Evolutionary conservation across 805 yeast species (phyloP).

Genomic region (Candida tibetensis): DNA sequence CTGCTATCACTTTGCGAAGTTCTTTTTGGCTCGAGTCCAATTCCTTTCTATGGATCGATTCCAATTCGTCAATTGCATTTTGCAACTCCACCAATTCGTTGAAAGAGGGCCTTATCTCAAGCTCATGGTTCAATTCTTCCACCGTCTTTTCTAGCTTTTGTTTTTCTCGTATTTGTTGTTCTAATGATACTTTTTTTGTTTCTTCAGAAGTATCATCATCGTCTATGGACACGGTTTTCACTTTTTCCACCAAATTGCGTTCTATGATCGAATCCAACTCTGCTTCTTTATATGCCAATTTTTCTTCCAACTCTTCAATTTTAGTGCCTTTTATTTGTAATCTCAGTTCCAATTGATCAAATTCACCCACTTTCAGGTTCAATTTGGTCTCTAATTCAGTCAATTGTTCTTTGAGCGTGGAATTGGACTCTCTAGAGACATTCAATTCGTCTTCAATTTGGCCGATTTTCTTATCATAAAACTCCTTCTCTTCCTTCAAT

Average conservation of each 20-base stretch:
- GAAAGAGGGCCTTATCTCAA: constrained; percentile 39
- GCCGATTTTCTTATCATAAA: constrained; percentile 9
- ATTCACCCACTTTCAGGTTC: neutral
- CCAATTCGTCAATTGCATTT: constrained; percentile 41
- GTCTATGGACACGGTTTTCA: constrained; percentile 8
- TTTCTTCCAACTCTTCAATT: constrained; percentile 12
- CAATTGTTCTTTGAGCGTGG: neutral
- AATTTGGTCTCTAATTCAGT: neutral
- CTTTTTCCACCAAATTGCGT: constrained; percentile 10
- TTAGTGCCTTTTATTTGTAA: constrained; percentile 6
- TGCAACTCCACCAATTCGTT: constrained; percentile 45
- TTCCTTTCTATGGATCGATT: constrained; percentile 36
- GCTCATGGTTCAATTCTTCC: constrained; percentile 28
- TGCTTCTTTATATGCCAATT: constrained; percentile 8
- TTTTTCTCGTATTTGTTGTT: neutral
- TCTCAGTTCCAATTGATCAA: neutral
- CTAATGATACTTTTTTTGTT: neutral
- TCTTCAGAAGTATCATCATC: constrained; percentile 1
- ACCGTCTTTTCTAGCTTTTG: constrained; percentile 17
- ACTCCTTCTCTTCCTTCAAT: constrained; percentile 6
- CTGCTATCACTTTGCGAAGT: constrained; percentile 19
- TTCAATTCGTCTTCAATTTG: constrained; percentile 9
- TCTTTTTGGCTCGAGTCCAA: constrained; percentile 24
- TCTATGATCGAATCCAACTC: constrained; percentile 11
- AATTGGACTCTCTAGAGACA: constrained; percentile 2